Percentiles rank a stretch among this genome's conserved stretches.
Conservation (phyloP, 192 early-diverging fungal genomes). For the Podila minutissima region DNA sequence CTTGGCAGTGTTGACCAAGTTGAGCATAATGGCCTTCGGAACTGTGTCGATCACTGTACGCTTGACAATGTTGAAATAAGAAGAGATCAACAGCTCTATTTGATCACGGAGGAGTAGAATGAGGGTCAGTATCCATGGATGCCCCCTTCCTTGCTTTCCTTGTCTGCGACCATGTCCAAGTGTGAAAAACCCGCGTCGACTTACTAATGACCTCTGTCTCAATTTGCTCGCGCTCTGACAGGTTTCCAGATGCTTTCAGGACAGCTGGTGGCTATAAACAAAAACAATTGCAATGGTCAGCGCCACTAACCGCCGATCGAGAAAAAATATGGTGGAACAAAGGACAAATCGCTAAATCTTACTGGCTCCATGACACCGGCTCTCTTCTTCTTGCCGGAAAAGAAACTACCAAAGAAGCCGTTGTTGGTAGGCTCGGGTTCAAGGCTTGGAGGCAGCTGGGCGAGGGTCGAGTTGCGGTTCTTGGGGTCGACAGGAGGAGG, state of each 20-base stretch:
- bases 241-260: constrained; percentile 93
- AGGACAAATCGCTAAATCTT: constrained; percentile 17
- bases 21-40: constrained; percentile 99
- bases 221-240: constrained; percentile 97
- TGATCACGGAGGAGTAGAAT: background rate
- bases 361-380: constrained; percentile 75
- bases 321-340: background rate
- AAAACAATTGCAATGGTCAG: too few relatives aligned
- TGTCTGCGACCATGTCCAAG: background rate
- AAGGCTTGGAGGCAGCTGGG: constrained; percentile 38
- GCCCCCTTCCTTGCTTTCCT: too few relatives aligned
- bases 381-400: constrained; percentile 84
- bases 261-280: constrained; percentile 80
- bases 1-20: constrained; percentile 90
- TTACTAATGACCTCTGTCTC: constrained; percentile 99
- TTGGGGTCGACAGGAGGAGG: constrained; percentile 46
- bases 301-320: too few relatives aligned
- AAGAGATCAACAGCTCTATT: constrained; percentile 91
- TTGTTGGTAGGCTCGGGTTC: constrained; percentile 56
- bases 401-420: constrained; percentile 99
- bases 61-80: constrained; percentile 99
- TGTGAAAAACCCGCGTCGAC: constrained; percentile 19
- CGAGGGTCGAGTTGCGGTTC: constrained; percentile 32
- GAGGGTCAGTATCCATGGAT: background rate
- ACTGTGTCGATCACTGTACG: constrained; percentile 97